Evolutionary conservation across 176 grass and related monocot species (phyloP).

Genomic region (Oropetium thomaeum): DNA sequence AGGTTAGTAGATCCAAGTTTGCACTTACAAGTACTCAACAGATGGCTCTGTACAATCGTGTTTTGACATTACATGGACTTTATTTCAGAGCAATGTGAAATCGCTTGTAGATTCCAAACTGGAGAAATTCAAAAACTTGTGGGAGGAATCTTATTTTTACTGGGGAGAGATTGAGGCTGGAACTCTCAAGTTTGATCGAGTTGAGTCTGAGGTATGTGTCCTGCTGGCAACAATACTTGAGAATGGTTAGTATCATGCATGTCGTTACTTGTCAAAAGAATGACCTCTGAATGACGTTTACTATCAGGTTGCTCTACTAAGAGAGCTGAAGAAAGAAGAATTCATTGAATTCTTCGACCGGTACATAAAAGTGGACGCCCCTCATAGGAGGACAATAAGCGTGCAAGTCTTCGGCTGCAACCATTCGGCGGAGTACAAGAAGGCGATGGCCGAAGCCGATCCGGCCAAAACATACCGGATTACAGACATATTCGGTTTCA

Average conservation of each 20-base stretch:
- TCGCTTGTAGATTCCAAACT: constrained; percentile 73
- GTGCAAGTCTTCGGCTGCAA: constrained; percentile 65
- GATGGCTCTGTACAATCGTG: neutral
- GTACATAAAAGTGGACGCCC: constrained; percentile 62
- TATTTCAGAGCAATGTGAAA: constrained; percentile 70
- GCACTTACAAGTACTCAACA: neutral
- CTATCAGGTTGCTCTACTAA: constrained; percentile 66
- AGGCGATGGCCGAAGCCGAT: constrained; percentile 25
- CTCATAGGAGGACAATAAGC: constrained; percentile 62
- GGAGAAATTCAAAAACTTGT: constrained; percentile 92
- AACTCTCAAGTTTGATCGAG: constrained; percentile 73
- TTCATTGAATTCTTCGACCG: constrained; percentile 66
- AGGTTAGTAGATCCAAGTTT: constrained; percentile 49
- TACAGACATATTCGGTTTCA: constrained; percentile 61
- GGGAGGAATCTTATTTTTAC: constrained; percentile 71
- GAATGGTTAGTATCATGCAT: neutral
- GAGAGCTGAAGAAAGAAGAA: constrained; percentile 76
- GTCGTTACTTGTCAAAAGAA: neutral
- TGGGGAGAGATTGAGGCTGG: constrained; percentile 79
- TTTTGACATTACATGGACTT: constrained; percentile 8
- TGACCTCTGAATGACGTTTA: constrained; percentile 7
- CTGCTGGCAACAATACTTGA: neutral
- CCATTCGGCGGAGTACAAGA: constrained; percentile 45
- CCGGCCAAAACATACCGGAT: constrained; percentile 34
- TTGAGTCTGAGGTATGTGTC: constrained; percentile 58